Evolutionary conservation across 2,329 filamentous ascomycete species (phyloP), one percentile per base, ranked within the genome.

Genomic region (Alternaria consortialis): DNA sequence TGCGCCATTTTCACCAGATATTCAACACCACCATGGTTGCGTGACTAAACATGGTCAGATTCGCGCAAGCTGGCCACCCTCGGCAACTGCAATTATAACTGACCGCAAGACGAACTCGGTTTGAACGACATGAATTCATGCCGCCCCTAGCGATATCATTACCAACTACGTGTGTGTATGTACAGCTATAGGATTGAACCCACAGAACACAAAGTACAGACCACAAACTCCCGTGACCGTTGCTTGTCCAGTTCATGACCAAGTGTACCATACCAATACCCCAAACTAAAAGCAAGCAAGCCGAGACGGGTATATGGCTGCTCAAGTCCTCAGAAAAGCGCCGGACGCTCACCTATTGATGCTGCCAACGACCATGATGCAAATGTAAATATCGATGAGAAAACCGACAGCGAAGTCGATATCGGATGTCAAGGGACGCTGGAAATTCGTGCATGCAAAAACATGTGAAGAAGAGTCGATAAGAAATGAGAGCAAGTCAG

Each of bases 321-420:
- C 75, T 79, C 77, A 79, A 78, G 77, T 79, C 77, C 75, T 79
- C 74, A 78, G 75, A 75, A 56, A 78, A 78, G 76, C 77, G 77
- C 77, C 76, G 56, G 64, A 77, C 74, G 76, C 77, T 78, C 73
- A 70, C 75, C 77, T 79, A 64, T 77, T 78, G 77, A 79, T 79
- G 76, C 76, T 72, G 71, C 75, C 73, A 54, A 67, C 63, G 66
- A 74, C 74, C 72, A 67, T 70, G 71, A 77, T 77, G 72, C 73
- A 63, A 65, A 58, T 66, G 65, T 60, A 48, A 62, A 68, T 58
- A 68, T 56, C 23, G 50, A 54, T 67, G 53, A 54, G 55, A 58
- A 63, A 59, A 56, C 58, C 56, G 60, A 69, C 64, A 55, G 20
- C 56, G 62, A 66, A 63, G 64, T 65, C 62, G 52, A 58, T 48